Conservation (phyloP, 1,284 basidiomycete species). For the Termitomyces sp. region DNA sequence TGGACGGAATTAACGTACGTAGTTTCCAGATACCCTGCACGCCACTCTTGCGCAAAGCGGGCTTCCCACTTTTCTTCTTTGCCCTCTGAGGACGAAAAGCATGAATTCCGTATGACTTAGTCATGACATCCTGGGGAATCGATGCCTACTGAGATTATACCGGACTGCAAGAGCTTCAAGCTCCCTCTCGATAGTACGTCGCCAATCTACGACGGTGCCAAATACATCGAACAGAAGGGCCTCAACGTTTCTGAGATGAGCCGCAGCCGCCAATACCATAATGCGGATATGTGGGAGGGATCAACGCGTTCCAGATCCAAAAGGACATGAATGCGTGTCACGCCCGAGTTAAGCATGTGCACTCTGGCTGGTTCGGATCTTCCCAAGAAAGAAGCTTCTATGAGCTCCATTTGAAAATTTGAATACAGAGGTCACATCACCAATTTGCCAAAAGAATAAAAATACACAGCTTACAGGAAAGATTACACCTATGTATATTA, state of each 20-base stretch:
- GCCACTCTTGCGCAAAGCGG: conserved; percentile 53
- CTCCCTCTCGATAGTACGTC: conserved; percentile 39
- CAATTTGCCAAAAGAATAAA: background rate
- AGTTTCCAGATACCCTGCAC: conserved; percentile 40
- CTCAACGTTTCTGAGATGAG: conserved; percentile 32
- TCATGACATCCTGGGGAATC: background rate
- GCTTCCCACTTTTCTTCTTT: conserved; percentile 34
- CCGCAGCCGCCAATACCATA: background rate
- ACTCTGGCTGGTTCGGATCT: background rate
- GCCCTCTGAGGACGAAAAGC: background rate
- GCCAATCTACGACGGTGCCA: conserved; percentile 63
- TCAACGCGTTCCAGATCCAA: background rate
- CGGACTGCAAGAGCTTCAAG: conserved; percentile 29
- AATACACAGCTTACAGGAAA: background rate
- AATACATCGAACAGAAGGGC: conserved; percentile 61
- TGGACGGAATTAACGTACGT: conserved; percentile 33
- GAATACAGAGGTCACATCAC: background rate
- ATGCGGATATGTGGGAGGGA: background rate
- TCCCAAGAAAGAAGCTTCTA: background rate
- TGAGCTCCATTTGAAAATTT: background rate
- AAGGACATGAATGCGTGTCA: background rate
- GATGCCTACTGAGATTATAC: conserved; percentile 20
- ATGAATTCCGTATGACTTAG: background rate
- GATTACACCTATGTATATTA: conserved; percentile 1
- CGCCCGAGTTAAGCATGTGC: background rate